Evolutionary conservation across 306 rosid genomes (phyloP).

Genomic region (Lagenaria siceraria): DNA sequence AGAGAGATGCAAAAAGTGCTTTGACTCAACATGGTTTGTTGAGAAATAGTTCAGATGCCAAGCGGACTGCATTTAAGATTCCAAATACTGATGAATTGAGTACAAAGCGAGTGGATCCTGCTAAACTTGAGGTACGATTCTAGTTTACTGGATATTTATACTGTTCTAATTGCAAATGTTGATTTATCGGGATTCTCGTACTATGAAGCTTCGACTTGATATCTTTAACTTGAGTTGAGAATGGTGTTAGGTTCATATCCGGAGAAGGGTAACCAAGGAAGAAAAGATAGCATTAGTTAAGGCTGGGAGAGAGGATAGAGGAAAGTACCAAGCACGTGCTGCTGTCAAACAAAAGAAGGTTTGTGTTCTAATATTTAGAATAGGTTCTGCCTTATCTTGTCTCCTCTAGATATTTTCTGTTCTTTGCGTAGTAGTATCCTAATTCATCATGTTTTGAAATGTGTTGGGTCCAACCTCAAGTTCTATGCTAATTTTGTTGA

Average conservation of each 20-base stretch:
- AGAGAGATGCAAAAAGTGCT: constrained; percentile 41
- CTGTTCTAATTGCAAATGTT: background rate
- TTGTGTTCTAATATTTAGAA: background rate
- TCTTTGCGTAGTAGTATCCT: background rate
- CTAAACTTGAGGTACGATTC: constrained; percentile 61
- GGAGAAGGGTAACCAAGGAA: constrained; percentile 58
- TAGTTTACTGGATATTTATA: background rate
- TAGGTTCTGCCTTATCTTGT: background rate
- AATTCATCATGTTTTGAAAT: background rate
- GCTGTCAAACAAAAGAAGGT: constrained; percentile 91
- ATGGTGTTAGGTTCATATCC: constrained; percentile 43
- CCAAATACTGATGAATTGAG: constrained; percentile 51
- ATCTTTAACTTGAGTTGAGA: background rate
- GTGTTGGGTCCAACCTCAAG: background rate
- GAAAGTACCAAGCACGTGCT: constrained; percentile 53
- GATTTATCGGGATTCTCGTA: background rate
- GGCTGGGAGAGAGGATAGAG: constrained; percentile 89
- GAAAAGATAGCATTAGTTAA: constrained; percentile 56
- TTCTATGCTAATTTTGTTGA: background rate
- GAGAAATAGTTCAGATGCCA: constrained; percentile 14
- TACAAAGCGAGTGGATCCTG: constrained; percentile 58
- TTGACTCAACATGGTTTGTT: constrained; percentile 62
- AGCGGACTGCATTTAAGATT: constrained; percentile 24
- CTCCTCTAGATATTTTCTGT: background rate
- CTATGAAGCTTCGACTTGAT: constrained; percentile 6